Evolutionary conservation across 805 yeast genomes (phyloP).

Genomic region (Maudiozyma barnettii): DNA sequence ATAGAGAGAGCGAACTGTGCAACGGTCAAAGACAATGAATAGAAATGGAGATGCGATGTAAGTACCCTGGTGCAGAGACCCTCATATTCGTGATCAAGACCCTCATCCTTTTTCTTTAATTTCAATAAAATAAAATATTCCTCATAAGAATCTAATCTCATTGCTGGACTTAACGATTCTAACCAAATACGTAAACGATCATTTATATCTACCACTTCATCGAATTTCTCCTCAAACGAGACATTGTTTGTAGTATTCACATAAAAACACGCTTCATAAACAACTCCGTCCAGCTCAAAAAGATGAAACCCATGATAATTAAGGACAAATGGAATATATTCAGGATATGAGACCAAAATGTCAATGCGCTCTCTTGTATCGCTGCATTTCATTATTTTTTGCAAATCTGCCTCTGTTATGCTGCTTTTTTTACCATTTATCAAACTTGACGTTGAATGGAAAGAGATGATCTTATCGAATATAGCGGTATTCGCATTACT

Average conservation of each 20-base stretch:
- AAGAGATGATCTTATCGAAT: background rate
- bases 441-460: background rate
- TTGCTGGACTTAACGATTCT: background rate
- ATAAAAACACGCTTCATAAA: background rate
- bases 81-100: conserved; percentile 6
- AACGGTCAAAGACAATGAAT: conserved; percentile 5
- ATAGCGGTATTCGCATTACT: conserved; percentile 8
- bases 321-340: background rate
- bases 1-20: conserved; percentile 9
- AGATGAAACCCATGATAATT: background rate
- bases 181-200: conserved; percentile 1
- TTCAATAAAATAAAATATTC: conserved; percentile 6
- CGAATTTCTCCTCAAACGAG: background rate
- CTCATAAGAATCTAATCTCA: conserved; percentile 7
- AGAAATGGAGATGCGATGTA: conserved; percentile 7
- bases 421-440: background rate
- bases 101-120: conserved; percentile 1
- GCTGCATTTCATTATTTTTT: background rate
- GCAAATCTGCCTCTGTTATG: background rate
- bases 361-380: background rate
- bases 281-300: background rate
- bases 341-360: background rate
- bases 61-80: conserved; percentile 7
- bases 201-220: background rate
- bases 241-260: background rate